These are phyloP conservation scores for Taiozyma sp. DNA, from an alignment of 1,139 yeast genomes.

Conservation along the genomic window DNA sequence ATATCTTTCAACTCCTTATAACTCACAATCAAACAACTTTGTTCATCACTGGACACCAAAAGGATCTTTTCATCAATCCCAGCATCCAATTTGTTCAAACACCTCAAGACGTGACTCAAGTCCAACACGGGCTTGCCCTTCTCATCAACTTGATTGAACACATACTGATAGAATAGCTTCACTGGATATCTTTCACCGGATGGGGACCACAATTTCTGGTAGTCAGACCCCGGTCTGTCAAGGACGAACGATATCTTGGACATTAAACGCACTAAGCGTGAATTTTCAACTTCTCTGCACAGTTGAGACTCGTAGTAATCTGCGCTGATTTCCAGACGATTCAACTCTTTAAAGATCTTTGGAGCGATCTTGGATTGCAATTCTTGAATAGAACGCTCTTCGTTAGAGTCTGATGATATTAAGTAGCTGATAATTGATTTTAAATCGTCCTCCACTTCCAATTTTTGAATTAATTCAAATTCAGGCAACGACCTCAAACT, in stretches of 20 bases:
- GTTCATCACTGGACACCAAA: constrained; percentile 79
- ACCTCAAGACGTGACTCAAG: constrained; percentile 72
- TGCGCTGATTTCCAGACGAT: constrained; percentile 50
- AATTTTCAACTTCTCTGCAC: constrained; percentile 79
- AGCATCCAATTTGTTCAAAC: constrained; percentile 86
- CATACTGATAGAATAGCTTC: constrained; percentile 74
- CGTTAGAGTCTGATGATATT: constrained; percentile 23
- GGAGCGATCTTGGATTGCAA: constrained; percentile 32
- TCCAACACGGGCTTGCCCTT: constrained; percentile 76
- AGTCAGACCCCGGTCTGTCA: constrained; percentile 65
- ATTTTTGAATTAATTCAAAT: constrained; percentile 21
- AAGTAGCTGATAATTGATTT: constrained; percentile 28
- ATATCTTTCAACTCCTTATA: constrained; percentile 74
- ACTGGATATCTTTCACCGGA: constrained; percentile 75
- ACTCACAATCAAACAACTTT: constrained; percentile 72
- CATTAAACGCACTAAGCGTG: constrained; percentile 75
- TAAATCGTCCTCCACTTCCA: constrained; percentile 12
- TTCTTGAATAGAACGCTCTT: constrained; percentile 16
- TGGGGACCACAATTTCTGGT: constrained; percentile 63
- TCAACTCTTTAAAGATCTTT: constrained; percentile 40
- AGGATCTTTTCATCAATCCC: constrained; percentile 83
- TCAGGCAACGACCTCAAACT: constrained; percentile 16
- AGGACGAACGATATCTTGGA: constrained; percentile 76
- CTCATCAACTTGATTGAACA: constrained; percentile 82
- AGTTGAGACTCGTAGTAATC: constrained; percentile 70